Evolutionary conservation across 2,329 filamentous ascomycete species (phyloP), one percentile per base, ranked within the genome.

Genomic region (Anthostomella pinea): DNA sequence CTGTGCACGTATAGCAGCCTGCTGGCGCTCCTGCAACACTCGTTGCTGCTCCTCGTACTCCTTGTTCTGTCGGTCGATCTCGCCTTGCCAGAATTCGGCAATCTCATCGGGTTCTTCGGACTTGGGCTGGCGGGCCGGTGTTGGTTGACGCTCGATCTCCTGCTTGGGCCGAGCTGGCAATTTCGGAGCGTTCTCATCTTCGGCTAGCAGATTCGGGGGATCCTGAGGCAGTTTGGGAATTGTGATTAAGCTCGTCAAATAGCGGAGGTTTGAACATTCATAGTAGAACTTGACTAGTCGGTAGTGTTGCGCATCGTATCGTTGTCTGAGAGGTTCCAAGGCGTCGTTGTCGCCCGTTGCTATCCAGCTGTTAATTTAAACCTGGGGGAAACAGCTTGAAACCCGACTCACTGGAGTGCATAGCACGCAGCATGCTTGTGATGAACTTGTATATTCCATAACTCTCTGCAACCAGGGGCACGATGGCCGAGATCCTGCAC

Each of bases 361-460:
- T 58, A 17, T 85, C 40, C 24, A 30, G 16, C 6, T 23, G 31
- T 60, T 42, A 60, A 48, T 25, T 48, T 36, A 27, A 10, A 30
- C 10, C 22, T n/a, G n/a, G n/a, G n/a, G n/a, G n/a, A n/a, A n/a
- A n/a, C n/a, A n/a, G n/a, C n/a, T n/a, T 16, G 7, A 32, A 13
- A 11, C n/a, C 8, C 30, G 9, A 68, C 83, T 59, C 71, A 90
- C 86, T 89, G 3, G 87, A 91, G 62, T 98, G 91, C 90, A 98
- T 96, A 11, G 93, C 93, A 38, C 93, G 81, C 45, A 98, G 68
- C 93, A 98, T 98, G 83, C 93, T 98, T 0, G 93, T 98, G 49
- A 96, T 90, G 63, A 98, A 98, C 66, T 97, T 97, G 74, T 98
- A 98, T 52, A 98, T 97, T 30, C 93, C 93, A 65, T 97, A 98